Percentiles rank a stretch among this genome's conserved stretches.
phyloP scores from a whole-genome alignment of 768 basidiomycete genomes.

The Pisolithus orientalis region DNA sequence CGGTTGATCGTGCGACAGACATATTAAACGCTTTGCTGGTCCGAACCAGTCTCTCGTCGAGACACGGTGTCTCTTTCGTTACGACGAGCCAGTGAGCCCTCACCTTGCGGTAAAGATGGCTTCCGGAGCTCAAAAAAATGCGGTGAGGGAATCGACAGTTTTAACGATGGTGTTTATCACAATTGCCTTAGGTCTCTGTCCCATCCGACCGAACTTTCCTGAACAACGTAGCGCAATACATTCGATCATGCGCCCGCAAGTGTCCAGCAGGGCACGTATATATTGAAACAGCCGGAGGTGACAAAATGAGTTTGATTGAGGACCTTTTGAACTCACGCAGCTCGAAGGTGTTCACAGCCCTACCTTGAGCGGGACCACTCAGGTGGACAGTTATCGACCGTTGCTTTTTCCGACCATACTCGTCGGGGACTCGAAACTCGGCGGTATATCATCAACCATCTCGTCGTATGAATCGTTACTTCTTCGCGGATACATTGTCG shows the following conservation, averaged over 20 bases:
- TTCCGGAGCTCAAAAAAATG: slow-evolving; percentile 20
- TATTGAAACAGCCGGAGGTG: slow-evolving; percentile 95
- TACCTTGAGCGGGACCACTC: slow-evolving; percentile 72
- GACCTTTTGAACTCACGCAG: neutral
- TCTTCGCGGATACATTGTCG: slow-evolving; percentile 86
- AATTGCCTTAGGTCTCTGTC: slow-evolving; percentile 18
- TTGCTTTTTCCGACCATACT: slow-evolving; percentile 85
- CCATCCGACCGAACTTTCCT: slow-evolving; percentile 66
- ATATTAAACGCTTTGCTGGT: slow-evolving; percentile 52
- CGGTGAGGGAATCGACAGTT: slow-evolving; percentile 20
- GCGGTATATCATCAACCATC: slow-evolving; percentile 91
- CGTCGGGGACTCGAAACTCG: slow-evolving; percentile 82
- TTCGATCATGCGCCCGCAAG: slow-evolving; percentile 44
- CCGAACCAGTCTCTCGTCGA: slow-evolving; percentile 36
- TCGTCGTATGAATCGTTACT: slow-evolving; percentile 88
- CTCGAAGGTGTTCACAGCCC: slow-evolving; percentile 85
- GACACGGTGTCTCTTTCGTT: slow-evolving; percentile 74
- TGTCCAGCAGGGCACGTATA: slow-evolving; percentile 53
- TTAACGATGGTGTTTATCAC: slow-evolving; percentile 2
- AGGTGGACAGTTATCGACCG: slow-evolving; percentile 80
- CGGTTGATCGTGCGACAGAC: slow-evolving; percentile 37
- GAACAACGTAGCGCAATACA: slow-evolving; percentile 54
- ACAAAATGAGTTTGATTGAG: slow-evolving; percentile 25
- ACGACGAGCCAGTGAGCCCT: slow-evolving; percentile 87
- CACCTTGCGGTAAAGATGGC: slow-evolving; percentile 74